Conservation (phyloP, 176 grass and related monocot genomes). For the Raddia guianensis region DNA sequence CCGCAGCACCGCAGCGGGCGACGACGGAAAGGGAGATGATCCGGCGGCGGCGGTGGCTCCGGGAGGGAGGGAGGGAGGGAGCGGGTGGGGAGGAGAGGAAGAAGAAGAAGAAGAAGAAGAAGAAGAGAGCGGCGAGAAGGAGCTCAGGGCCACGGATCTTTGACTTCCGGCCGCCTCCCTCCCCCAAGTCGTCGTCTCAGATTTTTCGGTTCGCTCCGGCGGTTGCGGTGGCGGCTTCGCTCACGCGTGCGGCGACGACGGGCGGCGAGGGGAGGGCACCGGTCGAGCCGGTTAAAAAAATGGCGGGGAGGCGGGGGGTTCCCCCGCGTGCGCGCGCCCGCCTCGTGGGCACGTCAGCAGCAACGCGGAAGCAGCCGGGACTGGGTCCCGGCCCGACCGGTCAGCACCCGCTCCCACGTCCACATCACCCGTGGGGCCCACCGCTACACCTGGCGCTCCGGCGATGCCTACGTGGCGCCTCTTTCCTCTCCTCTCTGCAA, state of each 20-base stretch:
- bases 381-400: not conserved
- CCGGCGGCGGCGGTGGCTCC: not conserved
- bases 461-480: not conserved
- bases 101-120: slow-evolving; percentile 15
- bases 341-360: not conserved
- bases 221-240: slow-evolving; percentile 22
- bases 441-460: not conserved
- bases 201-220: not conserved
- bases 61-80: not conserved
- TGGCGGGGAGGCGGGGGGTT: not conserved
- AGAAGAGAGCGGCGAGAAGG: slow-evolving; percentile 38
- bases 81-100: not conserved
- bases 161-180: slow-evolving; percentile 20
- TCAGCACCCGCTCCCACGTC: slow-evolving; percentile 9
- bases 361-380: slow-evolving; percentile 24
- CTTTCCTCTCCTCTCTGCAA: too few relatives aligned
- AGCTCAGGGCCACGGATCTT: not conserved
- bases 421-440: not conserved
- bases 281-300: not conserved
- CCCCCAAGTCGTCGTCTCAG: too few relatives aligned
- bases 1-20: not conserved
- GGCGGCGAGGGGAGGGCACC: too few relatives aligned
- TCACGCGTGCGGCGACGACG: not conserved
- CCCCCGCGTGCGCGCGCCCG: not conserved
- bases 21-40: not conserved